phyloP scores from a whole-genome alignment of 2,329 filamentous ascomycete genomes.

The Beauveria rudraprayagi region DNA sequence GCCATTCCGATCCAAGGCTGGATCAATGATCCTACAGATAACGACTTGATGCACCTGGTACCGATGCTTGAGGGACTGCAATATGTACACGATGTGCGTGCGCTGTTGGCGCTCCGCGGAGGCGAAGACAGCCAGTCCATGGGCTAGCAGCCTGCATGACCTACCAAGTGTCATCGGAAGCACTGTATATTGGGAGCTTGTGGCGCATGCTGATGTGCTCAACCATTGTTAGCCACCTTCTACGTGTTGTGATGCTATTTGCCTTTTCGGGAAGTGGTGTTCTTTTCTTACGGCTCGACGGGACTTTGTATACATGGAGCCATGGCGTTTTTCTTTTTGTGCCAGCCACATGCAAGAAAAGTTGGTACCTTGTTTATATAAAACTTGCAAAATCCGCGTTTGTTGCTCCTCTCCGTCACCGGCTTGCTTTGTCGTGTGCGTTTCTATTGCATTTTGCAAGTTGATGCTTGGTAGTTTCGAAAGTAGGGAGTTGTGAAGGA shows the following conservation, averaged over 20 bases:
- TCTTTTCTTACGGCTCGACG: not conserved
- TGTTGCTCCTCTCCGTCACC: not conserved
- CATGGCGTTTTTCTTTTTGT: conserved; percentile 1
- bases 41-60: conserved; percentile 85
- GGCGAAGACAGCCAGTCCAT: conserved; percentile 67
- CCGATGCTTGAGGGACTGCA: conserved; percentile 90
- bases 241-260: not conserved
- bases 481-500: not conserved
- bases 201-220: conserved; percentile 12
- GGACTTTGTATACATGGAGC: conserved; percentile 8
- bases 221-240: conserved; percentile 10
- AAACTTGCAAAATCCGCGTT: not conserved
- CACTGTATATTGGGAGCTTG: not conserved
- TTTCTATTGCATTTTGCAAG: not conserved
- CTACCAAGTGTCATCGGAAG: not conserved
- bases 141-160: conserved; percentile 18
- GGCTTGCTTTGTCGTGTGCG: not conserved
- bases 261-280: not conserved
- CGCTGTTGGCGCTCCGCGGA: conserved; percentile 77
- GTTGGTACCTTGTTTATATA: conserved; percentile 6
- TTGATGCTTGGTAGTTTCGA: not conserved
- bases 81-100: conserved; percentile 92
- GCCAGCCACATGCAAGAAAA: not conserved
- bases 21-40: conserved; percentile 98
- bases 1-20: conserved; percentile 98